phyloP scores from a whole-genome alignment of 2,329 filamentous ascomycete species.

The Epichloe gansuensis region DNA sequence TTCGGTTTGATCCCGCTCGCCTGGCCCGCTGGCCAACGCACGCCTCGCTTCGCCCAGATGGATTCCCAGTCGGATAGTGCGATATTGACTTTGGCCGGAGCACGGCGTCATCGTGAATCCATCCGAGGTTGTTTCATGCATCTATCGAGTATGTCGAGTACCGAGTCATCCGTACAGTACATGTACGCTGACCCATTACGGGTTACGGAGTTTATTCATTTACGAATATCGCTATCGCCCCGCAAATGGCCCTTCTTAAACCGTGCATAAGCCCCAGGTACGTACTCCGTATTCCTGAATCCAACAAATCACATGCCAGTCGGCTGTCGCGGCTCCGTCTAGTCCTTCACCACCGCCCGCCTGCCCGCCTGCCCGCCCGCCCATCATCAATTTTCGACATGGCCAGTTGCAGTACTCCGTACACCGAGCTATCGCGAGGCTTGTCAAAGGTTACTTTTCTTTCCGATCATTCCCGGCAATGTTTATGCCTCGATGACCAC shows the following conservation, averaged over 20 bases:
- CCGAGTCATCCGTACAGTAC: too few species aligned
- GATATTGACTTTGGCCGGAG: not conserved
- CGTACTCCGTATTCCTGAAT: not conserved
- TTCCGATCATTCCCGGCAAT: conserved; percentile 3
- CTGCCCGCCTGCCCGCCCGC: too few species aligned
- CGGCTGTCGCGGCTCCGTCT: not conserved
- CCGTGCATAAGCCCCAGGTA: not conserved
- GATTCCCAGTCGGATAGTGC: not conserved
- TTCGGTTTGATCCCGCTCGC: not conserved
- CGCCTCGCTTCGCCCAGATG: not conserved
- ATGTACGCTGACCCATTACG: not conserved
- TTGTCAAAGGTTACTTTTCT: not conserved
- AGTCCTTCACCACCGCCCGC: too few species aligned
- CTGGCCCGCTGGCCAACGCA: conserved; percentile 1
- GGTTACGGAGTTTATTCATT: not conserved
- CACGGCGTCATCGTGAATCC: not conserved
- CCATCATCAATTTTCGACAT: too few species aligned
- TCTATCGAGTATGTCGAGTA: not conserved
- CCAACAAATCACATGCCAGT: conserved; percentile 4
- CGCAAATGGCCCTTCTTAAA: not conserved
- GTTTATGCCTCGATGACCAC: not conserved
- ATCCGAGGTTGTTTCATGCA: not conserved
- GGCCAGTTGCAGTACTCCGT: too few species aligned
- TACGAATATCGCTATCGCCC: too few species aligned
- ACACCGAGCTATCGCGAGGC: not conserved